phyloP scores from a whole-genome alignment of 306 rosid species.

The Potentilla sterilis region DNA sequence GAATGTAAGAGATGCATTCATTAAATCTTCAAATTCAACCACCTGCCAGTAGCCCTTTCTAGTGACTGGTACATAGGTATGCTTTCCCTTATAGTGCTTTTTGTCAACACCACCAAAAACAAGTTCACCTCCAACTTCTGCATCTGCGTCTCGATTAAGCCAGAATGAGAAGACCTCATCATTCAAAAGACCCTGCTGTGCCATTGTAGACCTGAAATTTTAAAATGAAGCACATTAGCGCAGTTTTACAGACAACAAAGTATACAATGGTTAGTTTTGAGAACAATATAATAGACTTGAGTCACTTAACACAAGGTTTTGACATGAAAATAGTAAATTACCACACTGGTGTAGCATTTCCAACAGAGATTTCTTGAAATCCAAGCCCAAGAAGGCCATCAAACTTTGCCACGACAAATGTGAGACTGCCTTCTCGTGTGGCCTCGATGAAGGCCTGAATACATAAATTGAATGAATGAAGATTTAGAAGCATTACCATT shows the following conservation, averaged over 20 bases:
- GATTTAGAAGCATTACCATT: slow-evolving; percentile 3
- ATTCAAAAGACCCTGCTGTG: slow-evolving; percentile 58
- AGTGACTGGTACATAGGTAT: slow-evolving; percentile 78
- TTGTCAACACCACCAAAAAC: slow-evolving; percentile 75
- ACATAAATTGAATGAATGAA: background rate
- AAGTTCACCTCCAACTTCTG: slow-evolving; percentile 67
- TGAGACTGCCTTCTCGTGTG: slow-evolving; percentile 65
- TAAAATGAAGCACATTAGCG: slow-evolving; percentile 23
- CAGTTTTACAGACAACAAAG: background rate
- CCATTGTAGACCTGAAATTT: slow-evolving; percentile 65
- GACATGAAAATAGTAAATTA: slow-evolving; percentile 27
- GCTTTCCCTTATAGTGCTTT: slow-evolving; percentile 68
- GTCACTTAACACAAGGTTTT: slow-evolving; percentile 2
- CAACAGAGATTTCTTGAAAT: slow-evolving; percentile 86
- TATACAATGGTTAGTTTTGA: background rate
- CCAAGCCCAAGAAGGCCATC: slow-evolving; percentile 91
- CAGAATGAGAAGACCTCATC: slow-evolving; percentile 85
- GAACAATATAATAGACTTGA: background rate
- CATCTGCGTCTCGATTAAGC: slow-evolving; percentile 64
- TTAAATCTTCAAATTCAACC: slow-evolving; percentile 16
- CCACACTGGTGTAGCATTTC: slow-evolving; percentile 72
- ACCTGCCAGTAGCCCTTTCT: slow-evolving; percentile 93
- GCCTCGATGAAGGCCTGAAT: slow-evolving; percentile 81
- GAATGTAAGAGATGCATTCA: slow-evolving; percentile 2
- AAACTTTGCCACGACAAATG: slow-evolving; percentile 69